Evolutionary conservation across 176 grass and related monocot species (phyloP).

Genomic region (Cymbopogon citratus): DNA sequence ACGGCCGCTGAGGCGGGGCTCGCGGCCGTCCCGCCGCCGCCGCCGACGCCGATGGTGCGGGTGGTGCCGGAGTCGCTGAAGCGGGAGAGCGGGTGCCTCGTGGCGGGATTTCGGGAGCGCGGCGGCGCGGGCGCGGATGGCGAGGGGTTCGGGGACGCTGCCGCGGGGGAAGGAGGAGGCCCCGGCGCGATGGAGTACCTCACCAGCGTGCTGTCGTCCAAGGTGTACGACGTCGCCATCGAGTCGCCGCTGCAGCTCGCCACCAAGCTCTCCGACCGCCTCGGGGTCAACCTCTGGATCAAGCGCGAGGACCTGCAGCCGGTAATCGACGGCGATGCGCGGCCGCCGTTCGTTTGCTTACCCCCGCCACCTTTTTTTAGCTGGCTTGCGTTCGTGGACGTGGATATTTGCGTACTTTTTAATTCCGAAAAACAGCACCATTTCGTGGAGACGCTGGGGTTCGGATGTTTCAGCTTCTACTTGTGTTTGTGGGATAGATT

Average conservation of each 20-base stretch:
- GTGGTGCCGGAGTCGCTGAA: slow-evolving; percentile 61
- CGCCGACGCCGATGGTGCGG: slow-evolving; percentile 38
- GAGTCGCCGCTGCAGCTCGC: slow-evolving; percentile 78
- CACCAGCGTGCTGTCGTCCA: slow-evolving; percentile 66
- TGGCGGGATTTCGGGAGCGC: slow-evolving; percentile 10
- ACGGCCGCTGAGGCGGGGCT: slow-evolving; percentile 15
- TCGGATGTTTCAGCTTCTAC: neutral
- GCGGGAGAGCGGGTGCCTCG: slow-evolving; percentile 61
- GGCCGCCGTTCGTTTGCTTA: neutral
- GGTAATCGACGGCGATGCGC: slow-evolving; percentile 28
- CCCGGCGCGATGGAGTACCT: slow-evolving; percentile 90
- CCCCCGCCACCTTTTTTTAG: neutral
- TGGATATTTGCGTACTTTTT: neutral
- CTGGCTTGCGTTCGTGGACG: neutral
- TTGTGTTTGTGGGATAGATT: neutral
- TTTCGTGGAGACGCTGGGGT: neutral
- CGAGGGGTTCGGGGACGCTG: neutral
- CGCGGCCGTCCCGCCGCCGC: neutral
- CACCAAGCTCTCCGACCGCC: slow-evolving; percentile 62
- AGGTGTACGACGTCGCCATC: slow-evolving; percentile 86
- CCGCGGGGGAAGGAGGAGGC: neutral
- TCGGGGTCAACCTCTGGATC: slow-evolving; percentile 62
- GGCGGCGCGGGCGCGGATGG: neutral
- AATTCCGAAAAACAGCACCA: neutral
- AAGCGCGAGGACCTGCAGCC: slow-evolving; percentile 97